Evolutionary conservation across 2,329 filamentous ascomycete species (phyloP).

Genomic region (Aspergillus neoniger): DNA sequence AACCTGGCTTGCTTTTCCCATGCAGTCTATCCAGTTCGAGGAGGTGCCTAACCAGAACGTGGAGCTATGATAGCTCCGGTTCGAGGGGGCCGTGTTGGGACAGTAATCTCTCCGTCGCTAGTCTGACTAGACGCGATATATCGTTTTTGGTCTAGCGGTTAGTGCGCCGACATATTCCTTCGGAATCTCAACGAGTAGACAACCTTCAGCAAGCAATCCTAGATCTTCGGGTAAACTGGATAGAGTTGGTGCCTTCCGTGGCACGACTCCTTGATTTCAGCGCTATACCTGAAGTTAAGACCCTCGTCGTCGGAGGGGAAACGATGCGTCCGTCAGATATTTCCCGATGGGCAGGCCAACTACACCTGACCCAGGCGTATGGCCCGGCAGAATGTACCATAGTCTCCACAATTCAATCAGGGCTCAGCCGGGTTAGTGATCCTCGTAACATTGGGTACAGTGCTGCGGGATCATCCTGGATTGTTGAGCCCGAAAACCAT

Average conservation of each 20-base stretch:
- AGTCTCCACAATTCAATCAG: not conserved
- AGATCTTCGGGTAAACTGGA: not conserved
- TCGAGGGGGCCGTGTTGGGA: no score
- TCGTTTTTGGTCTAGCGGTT: no score
- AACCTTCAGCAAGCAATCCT: constrained; percentile 41
- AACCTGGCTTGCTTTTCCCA: no score
- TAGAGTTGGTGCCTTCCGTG: not conserved
- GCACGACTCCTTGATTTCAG: not conserved
- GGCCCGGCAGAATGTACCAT: constrained; percentile 12
- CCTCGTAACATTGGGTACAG: not conserved
- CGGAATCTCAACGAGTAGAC: constrained; percentile 1
- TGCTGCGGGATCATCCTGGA: not conserved
- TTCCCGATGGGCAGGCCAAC: not conserved
- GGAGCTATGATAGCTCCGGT: no score
- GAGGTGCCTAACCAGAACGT: no score
- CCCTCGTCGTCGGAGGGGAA: not conserved
- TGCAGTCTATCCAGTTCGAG: no score
- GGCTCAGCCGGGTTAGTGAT: not conserved
- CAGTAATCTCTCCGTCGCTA: no score
- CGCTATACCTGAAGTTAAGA: constrained; percentile 45
- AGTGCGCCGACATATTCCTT: no score
- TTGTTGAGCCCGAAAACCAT: not conserved
- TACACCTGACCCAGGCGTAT: constrained; percentile 1
- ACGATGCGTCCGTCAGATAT: not conserved
- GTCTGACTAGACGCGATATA: no score